phyloP scores from a whole-genome alignment of 768 basidiomycete genomes.

The Lactifluus subvellereus region DNA sequence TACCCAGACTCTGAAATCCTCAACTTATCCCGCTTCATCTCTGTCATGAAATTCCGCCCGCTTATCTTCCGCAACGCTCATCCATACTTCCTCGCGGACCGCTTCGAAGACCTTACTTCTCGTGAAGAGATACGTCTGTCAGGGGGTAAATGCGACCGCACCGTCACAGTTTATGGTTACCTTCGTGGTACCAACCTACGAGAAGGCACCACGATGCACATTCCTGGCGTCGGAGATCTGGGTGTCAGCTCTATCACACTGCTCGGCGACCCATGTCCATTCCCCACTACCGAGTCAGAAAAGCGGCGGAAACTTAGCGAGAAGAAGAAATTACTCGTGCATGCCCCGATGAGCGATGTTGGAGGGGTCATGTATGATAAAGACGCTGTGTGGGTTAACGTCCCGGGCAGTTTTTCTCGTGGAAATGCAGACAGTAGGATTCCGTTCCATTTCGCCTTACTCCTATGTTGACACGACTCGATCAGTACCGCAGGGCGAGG shows the following conservation, averaged over 20 bases:
- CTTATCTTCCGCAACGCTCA: constrained; percentile 93
- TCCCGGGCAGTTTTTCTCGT: constrained; percentile 88
- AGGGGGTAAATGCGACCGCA: constrained; percentile 90
- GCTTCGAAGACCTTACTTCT: constrained; percentile 90
- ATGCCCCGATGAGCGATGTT: constrained; percentile 98
- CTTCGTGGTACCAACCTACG: constrained; percentile 85
- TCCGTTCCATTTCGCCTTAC: neutral
- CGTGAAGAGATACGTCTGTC: constrained; percentile 72
- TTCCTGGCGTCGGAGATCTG: constrained; percentile 93
- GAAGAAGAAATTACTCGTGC: constrained; percentile 85
- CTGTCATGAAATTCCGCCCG: constrained; percentile 98
- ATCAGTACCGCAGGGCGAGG: constrained; percentile 79
- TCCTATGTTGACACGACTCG: neutral
- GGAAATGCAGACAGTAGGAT: constrained; percentile 58
- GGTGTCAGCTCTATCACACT: constrained; percentile 64
- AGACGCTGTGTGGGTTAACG: constrained; percentile 97
- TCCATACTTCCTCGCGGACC: constrained; percentile 91
- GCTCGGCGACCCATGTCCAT: constrained; percentile 91
- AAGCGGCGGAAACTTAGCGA: constrained; percentile 90
- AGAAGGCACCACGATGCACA: constrained; percentile 73
- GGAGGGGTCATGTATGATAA: constrained; percentile 97
- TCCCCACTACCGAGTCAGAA: constrained; percentile 88
- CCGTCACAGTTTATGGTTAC: constrained; percentile 90
- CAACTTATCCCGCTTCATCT: constrained; percentile 93
- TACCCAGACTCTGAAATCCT: constrained; percentile 96